Conservation (phyloP, 2,329 filamentous ascomycete species). For the Coniochaeta sp. region DNA sequence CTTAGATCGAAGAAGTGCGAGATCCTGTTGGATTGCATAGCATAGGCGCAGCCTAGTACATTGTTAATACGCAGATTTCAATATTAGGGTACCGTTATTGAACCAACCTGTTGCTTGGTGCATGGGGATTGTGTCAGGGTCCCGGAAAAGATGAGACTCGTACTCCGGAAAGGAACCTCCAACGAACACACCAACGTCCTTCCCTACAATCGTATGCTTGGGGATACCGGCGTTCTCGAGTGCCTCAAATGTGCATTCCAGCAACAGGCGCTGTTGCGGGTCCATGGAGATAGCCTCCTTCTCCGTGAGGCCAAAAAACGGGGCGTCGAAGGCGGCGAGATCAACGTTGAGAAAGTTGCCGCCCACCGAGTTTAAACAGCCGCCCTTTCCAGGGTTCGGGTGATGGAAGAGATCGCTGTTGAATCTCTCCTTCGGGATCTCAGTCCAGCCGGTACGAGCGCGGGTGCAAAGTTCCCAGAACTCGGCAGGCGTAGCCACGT, state of each 20-base stretch:
- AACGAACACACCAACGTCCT: not conserved
- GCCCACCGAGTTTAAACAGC: not conserved
- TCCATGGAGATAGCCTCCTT: constrained; percentile 8
- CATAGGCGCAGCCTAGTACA: constrained; percentile 34
- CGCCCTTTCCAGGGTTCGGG: not conserved
- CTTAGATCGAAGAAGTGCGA: constrained; percentile 47
- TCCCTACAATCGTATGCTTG: not conserved
- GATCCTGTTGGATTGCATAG: constrained; percentile 46
- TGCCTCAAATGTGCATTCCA: constrained; percentile 13
- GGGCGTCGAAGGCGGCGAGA: constrained; percentile 6
- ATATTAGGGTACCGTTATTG: not conserved
- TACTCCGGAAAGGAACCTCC: too few species aligned
- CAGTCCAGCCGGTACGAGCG: constrained; percentile 11
- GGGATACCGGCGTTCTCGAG: constrained; percentile 13
- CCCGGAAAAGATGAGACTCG: constrained; percentile 18
- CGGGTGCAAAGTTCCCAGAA: constrained; percentile 20
- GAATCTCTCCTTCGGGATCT: constrained; percentile 17
- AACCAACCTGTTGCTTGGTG: constrained; percentile 41
- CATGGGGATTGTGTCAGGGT: constrained; percentile 28
- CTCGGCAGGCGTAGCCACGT: constrained; percentile 15
- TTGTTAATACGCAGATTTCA: not conserved
- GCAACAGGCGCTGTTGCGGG: constrained; percentile 14
- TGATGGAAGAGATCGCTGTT: constrained; percentile 17
- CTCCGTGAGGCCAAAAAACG: constrained; percentile 9
- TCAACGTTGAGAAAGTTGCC: constrained; percentile 11